phyloP scores from a whole-genome alignment of 163 green algal species.

The Scenedesmus sp. region DNA sequence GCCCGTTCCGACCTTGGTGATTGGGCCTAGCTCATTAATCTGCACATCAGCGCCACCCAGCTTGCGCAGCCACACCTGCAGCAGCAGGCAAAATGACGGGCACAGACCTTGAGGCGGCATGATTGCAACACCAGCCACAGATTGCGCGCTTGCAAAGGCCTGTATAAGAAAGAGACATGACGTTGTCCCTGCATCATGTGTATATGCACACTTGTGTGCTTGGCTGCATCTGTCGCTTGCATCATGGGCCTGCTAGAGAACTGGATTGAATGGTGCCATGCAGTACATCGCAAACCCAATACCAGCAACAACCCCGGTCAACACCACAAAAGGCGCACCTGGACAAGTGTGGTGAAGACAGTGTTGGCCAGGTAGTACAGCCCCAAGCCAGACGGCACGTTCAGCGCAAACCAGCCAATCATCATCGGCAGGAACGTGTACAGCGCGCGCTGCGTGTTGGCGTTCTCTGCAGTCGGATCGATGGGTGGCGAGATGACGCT shows the following conservation, averaged over 20 bases:
- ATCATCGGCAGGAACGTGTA: constrained; percentile 85
- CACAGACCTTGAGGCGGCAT: no score
- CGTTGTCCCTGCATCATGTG: no score
- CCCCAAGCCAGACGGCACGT: constrained; percentile 88
- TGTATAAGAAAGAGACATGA: no score
- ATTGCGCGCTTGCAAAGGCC: no score
- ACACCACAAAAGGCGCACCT: not conserved
- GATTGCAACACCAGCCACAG: no score
- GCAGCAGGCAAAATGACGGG: not conserved
- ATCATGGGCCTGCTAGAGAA: no score
- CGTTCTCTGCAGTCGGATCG: constrained; percentile 63
- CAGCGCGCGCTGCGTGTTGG: constrained; percentile 62
- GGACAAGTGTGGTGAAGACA: constrained; percentile 69
- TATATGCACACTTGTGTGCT: no score
- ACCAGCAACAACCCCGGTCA: not conserved
- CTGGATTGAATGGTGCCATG: not conserved
- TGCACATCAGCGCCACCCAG: constrained; percentile 71
- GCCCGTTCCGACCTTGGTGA: constrained; percentile 76
- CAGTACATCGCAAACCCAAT: no score
- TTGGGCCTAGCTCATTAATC: constrained; percentile 77
- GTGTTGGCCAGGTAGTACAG: constrained; percentile 97
- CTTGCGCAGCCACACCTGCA: constrained; percentile 82
- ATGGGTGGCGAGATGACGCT: constrained; percentile 81
- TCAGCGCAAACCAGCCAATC: constrained; percentile 93
- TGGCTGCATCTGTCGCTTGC: no score